These are phyloP conservation scores for Globisporangium cederbergense DNA, from an alignment of 352 stramenopile species.

Conservation along the genomic window DNA sequence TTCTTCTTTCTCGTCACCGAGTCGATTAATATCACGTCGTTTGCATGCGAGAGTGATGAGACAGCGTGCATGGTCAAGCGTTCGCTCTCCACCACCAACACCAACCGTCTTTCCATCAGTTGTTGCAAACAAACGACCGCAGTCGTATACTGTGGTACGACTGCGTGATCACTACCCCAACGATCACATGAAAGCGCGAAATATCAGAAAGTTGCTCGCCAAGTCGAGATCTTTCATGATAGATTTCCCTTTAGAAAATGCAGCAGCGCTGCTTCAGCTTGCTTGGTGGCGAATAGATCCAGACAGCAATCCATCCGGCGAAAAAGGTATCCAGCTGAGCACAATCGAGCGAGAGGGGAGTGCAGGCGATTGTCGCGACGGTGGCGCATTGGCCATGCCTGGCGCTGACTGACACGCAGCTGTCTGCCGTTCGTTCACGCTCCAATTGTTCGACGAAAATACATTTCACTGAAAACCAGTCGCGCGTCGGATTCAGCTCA, in stretches of 20 bases:
- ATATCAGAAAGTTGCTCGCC: slow-evolving; percentile 16
- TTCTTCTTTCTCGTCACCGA: not conserved
- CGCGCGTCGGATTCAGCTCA: too few species aligned
- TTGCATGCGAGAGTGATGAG: not conserved
- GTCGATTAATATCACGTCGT: slow-evolving; percentile 17
- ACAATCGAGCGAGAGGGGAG: slow-evolving; percentile 3
- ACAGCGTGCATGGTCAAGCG: not conserved
- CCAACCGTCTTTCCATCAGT: slow-evolving; percentile 6
- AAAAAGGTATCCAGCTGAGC: slow-evolving; percentile 11
- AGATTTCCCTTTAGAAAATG: not conserved
- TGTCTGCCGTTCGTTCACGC: slow-evolving; percentile 1
- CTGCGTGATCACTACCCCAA: slow-evolving; percentile 5
- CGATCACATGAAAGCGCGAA: slow-evolving; percentile 12
- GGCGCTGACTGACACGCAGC: not conserved
- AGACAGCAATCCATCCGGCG: slow-evolving; percentile 1
- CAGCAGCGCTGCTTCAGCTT: not conserved
- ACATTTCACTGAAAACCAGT: too few species aligned
- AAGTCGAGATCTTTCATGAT: slow-evolving; percentile 18
- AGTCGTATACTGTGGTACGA: slow-evolving; percentile 1
- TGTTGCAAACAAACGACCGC: not conserved
- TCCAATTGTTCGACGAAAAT: not conserved
- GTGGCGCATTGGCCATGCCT: slow-evolving; percentile 7
- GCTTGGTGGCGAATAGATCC: not conserved
- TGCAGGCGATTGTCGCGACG: not conserved
- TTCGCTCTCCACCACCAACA: not conserved